Base-by-base conservation (phyloP, 495 filamentous ascomycete genomes). In the Talaromyces borbonicus region DNA sequence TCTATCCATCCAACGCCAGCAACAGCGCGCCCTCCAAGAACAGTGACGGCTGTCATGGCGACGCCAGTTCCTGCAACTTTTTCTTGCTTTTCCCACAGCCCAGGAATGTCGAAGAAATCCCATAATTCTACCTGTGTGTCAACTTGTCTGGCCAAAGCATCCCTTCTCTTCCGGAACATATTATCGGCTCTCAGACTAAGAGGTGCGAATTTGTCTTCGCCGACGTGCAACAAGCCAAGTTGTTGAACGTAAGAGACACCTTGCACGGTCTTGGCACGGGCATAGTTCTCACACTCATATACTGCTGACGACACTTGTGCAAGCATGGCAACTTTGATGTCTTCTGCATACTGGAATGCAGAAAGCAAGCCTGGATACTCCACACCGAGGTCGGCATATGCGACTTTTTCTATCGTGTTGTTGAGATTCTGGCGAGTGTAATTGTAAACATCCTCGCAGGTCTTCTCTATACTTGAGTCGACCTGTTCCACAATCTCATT, bases 291-390 rank as follows among this genome's bases (percentile, higher is more conserved):
- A 54, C 88, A 95, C 12, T 66, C 56, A 0, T 70, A 73, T 15
- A 97, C 89, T 0, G 86, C 81, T 2, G 75, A 69, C 2, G 89
- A 80, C 33, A 98, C 87, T 47, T 86, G 79, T 25, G 88, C 77
- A 3, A 98, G 73, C 83, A 98, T 96, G 5, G 90, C 90, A 38
- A 81, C 68, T 60, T 94, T 90, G 49, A 97, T 65, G 31, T 94
- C 88, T 51, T 97, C 93, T 8, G 92, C 92, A 62, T 92, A 98
- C 52, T 89, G 74, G 72, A 92, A 96, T 1, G 80, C 88, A 20
- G 75, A 71, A 53, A 92, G 82, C 7, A 97, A 56, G 24, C 92
- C 92, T 3, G 86, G 86, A 55, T 98, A 98, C 23, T 77, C 71
- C 15, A 97, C 81, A 26, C 85, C 85, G 12, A 92, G 76, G 53